phyloP scores from a whole-genome alignment of 2,329 filamentous ascomycete genomes.

The Ophiostoma ips region DNA sequence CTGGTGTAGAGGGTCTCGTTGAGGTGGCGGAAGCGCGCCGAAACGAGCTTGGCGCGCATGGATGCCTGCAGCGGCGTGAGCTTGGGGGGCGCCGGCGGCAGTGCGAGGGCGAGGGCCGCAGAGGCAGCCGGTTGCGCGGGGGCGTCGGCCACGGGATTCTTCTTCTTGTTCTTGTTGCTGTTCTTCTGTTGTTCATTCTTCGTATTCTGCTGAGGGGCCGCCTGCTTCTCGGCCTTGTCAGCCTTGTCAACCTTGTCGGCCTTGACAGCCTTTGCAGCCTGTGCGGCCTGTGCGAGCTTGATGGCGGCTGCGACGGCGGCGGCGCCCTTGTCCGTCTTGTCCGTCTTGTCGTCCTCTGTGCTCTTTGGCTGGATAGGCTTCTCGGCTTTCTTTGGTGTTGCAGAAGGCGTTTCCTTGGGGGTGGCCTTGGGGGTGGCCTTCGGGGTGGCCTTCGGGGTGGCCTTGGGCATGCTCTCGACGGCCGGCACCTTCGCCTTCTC shows the following conservation, averaged over 20 bases:
- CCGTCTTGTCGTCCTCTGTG: conserved; percentile 6
- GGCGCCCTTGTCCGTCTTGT: not conserved
- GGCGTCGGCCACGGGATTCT: conserved; percentile 12
- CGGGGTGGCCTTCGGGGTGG: not conserved
- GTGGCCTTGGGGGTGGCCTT: not conserved
- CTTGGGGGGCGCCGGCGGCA: conserved; percentile 30
- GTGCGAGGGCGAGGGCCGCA: conserved; percentile 22
- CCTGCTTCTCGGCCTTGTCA: not conserved
- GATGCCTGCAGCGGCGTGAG: conserved; percentile 85
- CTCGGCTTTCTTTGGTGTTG: conserved; percentile 1
- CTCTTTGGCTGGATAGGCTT: not conserved
- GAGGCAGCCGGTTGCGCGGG: not conserved
- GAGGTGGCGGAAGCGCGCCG: conserved; percentile 89
- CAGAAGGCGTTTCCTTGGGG: not conserved
- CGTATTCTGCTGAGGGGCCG: not conserved
- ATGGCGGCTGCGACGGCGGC: no score
- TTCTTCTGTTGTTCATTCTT: conserved; percentile 8
- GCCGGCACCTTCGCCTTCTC: not conserved
- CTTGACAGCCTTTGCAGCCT: no score
- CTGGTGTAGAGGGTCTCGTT: conserved; percentile 95
- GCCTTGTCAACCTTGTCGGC: no score
- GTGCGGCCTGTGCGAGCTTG: no score
- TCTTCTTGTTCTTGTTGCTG: conserved; percentile 11
- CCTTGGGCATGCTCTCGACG: not conserved
- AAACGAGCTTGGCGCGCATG: conserved; percentile 90